Evolutionary conservation across 352 stramenopile species (phyloP).

Genomic region (Phytophthora pluvialis): DNA sequence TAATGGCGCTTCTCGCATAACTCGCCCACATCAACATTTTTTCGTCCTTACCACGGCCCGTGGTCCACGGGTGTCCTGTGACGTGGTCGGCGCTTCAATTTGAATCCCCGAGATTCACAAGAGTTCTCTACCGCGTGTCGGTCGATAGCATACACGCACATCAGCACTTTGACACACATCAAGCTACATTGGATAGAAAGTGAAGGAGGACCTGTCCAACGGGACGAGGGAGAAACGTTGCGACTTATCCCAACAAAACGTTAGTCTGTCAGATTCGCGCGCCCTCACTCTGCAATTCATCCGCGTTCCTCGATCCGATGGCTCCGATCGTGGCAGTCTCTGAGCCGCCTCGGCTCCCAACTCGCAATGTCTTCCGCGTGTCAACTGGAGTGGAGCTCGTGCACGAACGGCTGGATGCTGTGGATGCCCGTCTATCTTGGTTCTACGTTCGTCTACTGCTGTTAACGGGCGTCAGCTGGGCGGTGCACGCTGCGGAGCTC

Average conservation of each 20-base stretch:
- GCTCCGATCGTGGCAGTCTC: neutral
- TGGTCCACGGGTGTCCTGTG: too few species aligned
- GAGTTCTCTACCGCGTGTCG: too few species aligned
- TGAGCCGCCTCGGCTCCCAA: neutral
- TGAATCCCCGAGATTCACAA: too few species aligned
- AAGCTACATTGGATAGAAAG: too few species aligned
- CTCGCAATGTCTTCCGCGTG: neutral
- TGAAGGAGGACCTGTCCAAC: constrained; percentile 14
- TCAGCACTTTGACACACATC: too few species aligned
- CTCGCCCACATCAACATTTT: too few species aligned
- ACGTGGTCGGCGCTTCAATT: too few species aligned
- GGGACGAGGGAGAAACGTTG: too few species aligned
- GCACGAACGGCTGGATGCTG: constrained; percentile 21
- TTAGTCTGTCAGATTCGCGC: neutral
- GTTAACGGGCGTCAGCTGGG: constrained; percentile 37
- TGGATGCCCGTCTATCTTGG: constrained; percentile 22
- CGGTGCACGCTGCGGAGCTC: constrained; percentile 39
- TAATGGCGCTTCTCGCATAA: too few species aligned
- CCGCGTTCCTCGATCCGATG: constrained; percentile 8
- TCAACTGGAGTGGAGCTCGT: constrained; percentile 12
- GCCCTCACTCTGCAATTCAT: constrained; percentile 3
- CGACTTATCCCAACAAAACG: constrained; percentile 1
- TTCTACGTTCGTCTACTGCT: constrained; percentile 41
- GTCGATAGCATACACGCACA: too few species aligned
- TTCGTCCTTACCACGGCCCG: too few species aligned